A percentile compares a stretch with the other conserved stretches of the same genome.
Conservation (phyloP, 768 basidiomycete species). For the Krasilnikovozyma curviuscula region DNA sequence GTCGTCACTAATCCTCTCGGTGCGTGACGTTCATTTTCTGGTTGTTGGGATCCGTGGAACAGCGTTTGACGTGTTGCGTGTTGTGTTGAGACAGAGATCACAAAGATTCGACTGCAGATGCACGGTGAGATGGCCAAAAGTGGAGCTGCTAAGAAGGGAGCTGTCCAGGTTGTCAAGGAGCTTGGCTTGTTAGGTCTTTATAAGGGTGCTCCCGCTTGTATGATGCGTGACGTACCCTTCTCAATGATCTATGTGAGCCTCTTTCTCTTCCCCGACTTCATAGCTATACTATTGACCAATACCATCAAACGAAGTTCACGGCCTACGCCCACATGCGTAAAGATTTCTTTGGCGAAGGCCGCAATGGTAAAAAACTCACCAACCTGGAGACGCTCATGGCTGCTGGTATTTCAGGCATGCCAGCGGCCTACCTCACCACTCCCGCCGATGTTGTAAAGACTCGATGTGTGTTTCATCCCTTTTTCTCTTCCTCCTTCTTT, state of each 20-base stretch:
- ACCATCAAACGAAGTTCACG: neutral
- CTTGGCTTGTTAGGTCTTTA: slow-evolving; percentile 84
- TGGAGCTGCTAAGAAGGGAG: slow-evolving; percentile 56
- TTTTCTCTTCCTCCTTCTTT: neutral
- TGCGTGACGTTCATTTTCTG: slow-evolving; percentile 1
- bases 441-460: slow-evolving; percentile 87
- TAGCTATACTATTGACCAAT: neutral
- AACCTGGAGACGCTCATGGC: slow-evolving; percentile 74
- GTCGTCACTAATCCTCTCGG: slow-evolving; percentile 92
- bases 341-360: slow-evolving; percentile 87
- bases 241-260: slow-evolving; percentile 32
- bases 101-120: slow-evolving; percentile 66
- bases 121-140: slow-evolving; percentile 90
- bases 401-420: slow-evolving; percentile 79
- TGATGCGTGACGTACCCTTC: slow-evolving; percentile 82
- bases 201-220: slow-evolving; percentile 76
- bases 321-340: slow-evolving; percentile 40
- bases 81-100: slow-evolving; percentile 15
- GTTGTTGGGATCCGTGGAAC: no score
- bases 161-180: slow-evolving; percentile 78
- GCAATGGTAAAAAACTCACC: slow-evolving; percentile 77
- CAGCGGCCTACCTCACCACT: slow-evolving; percentile 42
- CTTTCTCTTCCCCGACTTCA: neutral
- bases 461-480: neutral
- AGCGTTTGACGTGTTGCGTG: neutral